These are phyloP conservation scores for Aspergillus pseudotamarii DNA, from an alignment of 2,329 filamentous ascomycete species.

Conservation along the genomic window DNA sequence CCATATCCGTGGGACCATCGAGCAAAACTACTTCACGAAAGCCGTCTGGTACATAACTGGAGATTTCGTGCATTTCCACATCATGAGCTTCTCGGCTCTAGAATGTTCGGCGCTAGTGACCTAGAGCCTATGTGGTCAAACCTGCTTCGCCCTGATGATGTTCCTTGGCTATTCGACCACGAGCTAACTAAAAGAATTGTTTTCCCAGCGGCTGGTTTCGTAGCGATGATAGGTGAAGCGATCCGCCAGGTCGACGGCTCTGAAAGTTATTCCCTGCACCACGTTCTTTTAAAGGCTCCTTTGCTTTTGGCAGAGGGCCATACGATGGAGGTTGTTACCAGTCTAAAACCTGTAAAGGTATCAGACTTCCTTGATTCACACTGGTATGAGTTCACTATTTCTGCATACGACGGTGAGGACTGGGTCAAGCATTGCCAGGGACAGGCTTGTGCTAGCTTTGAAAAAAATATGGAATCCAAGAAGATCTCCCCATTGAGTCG, in stretches of 20 bases:
- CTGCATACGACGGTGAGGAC: slow-evolving; percentile 20
- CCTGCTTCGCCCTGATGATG: slow-evolving; percentile 18
- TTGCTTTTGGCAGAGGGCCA: slow-evolving; percentile 20
- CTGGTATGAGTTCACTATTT: slow-evolving; percentile 33
- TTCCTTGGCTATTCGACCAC: slow-evolving; percentile 32
- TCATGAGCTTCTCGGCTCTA: slow-evolving; percentile 33
- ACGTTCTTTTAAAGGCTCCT: slow-evolving; percentile 1
- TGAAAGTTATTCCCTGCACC: background rate
- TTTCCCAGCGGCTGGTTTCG: slow-evolving; percentile 49
- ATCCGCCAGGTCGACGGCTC: slow-evolving; percentile 5
- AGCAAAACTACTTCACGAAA: slow-evolving; percentile 21
- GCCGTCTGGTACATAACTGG: slow-evolving; percentile 22
- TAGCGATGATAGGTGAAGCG: slow-evolving; percentile 47
- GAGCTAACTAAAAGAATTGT: slow-evolving; percentile 42
- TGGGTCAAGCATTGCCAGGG: slow-evolving; percentile 32
- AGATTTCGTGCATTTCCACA: slow-evolving; percentile 14
- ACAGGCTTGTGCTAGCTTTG: slow-evolving; percentile 6
- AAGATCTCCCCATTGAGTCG: background rate
- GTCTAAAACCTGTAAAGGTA: slow-evolving; percentile 16
- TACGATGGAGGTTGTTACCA: slow-evolving; percentile 23
- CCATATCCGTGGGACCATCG: slow-evolving; percentile 32
- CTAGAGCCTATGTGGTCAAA: slow-evolving; percentile 47
- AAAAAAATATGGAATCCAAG: background rate
- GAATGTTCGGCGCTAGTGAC: slow-evolving; percentile 30
- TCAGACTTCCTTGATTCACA: slow-evolving; percentile 18